Evolutionary conservation across 1,284 basidiomycete species (phyloP).

Genomic region (Peniophora sp.): DNA sequence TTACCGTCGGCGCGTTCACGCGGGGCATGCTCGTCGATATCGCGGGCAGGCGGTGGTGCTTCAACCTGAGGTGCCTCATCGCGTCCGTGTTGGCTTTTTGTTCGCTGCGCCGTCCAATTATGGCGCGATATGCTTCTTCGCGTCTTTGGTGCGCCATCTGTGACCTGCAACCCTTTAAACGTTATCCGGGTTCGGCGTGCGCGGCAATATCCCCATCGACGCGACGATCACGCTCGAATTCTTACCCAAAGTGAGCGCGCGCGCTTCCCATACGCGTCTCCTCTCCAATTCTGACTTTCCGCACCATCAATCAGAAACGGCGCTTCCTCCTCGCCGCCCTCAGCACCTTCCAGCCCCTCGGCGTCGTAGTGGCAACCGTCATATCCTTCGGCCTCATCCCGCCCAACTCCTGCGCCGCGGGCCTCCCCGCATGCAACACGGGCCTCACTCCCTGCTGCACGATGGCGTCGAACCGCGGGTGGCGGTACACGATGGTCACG

Average conservation of each 20-base stretch:
- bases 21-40: constrained; percentile 12
- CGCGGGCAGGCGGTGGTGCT: constrained; percentile 10
- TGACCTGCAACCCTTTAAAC: too few relatives aligned
- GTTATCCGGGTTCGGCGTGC: constrained; percentile 7
- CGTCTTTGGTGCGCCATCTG: constrained; percentile 4
- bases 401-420: constrained; percentile 3
- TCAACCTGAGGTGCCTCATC: constrained; percentile 11
- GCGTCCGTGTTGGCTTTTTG: constrained; percentile 8
- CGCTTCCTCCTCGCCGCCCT: constrained; percentile 10
- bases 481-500: too few relatives aligned
- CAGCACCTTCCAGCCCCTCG: constrained; percentile 9
- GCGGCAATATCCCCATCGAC: constrained; percentile 12
- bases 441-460: too few relatives aligned
- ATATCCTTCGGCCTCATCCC: constrained; percentile 11
- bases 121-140: constrained; percentile 5
- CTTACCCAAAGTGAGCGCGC: constrained; percentile 6
- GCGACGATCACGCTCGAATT: constrained; percentile 11
- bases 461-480: too few relatives aligned
- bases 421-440: constrained; percentile 5
- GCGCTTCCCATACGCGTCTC: background rate
- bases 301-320: constrained; percentile 5
- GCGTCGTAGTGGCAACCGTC: constrained; percentile 8
- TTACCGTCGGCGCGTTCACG: constrained; percentile 11
- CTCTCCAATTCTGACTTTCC: too few relatives aligned
- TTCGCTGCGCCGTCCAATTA: constrained; percentile 6